Base-by-base conservation (phyloP, 2,329 filamentous ascomycete species). In the Xylariaceae sp. region DNA sequence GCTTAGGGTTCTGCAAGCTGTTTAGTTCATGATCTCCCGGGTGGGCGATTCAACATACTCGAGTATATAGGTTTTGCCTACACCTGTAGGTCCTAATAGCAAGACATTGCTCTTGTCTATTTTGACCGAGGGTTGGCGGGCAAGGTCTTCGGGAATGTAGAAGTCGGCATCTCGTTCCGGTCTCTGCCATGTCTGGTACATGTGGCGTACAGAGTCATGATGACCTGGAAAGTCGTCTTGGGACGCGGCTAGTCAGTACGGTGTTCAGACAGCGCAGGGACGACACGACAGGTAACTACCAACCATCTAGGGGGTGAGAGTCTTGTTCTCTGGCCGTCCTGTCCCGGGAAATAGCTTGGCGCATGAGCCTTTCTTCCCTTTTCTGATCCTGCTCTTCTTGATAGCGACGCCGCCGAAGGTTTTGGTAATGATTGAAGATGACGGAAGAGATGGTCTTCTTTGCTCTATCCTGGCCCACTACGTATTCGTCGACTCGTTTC, bases 61-160 rank as follows among this genome's bases (percentile, higher is more conserved):
- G 32, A 88, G 76, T 66, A 98, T 97, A 46, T 97, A 81, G 0
- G 92, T 98, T 67, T 98, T 98, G 11, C 92, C 92, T 5, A 96
- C 89, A 2, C 92, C 92, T 0, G 89, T 95, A 1, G 92, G 92
- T 0, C 92, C 92, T 17, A 97, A 75, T 36, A 97, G 69, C 29
- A 98, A 69, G 28, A 98, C 74, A 59, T 98, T 98, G 53, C 89
- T 95, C 67, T 98, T 98, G 62, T 96, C 89, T 46, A 98, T 83
- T 51, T 85, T 87, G 52, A 94, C 68, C 17, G 67, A 67, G 9
- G 68, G 61, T 1, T 67, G 60, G 3, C 59, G 47, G 3, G 54
- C 53, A 12, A 61, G 50, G 32, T 76, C 72, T 35, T 78, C 74
- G 3, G 66, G 60, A 17, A 67, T 59, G 44, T 73, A 73, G 18